Conservation (phyloP, 495 filamentous ascomycete species). For the Xylaria nigripes region DNA sequence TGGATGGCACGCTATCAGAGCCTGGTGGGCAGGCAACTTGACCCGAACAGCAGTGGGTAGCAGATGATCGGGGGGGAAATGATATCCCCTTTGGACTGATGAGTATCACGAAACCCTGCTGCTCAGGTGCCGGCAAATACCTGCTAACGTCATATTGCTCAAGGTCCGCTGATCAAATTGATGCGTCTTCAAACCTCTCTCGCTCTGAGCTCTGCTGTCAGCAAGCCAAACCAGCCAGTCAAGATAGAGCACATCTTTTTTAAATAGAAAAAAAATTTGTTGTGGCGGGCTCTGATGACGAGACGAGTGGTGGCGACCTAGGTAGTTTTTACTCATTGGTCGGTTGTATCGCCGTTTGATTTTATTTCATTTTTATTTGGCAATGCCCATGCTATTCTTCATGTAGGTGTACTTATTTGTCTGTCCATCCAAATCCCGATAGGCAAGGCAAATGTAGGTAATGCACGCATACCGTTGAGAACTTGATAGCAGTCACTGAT, state of each 20-base stretch:
- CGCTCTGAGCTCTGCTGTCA: too few species aligned
- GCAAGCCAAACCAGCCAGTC: not conserved
- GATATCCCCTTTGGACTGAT: not conserved
- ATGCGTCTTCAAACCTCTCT: too few species aligned
- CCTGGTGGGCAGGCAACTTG: not conserved
- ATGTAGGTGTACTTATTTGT: too few species aligned
- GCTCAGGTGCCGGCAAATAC: not conserved
- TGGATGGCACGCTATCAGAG: not conserved
- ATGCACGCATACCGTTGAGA: not conserved
- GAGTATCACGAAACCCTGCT: not conserved
- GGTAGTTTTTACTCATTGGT: too few species aligned
- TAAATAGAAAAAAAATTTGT: too few species aligned
- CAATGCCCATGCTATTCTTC: too few species aligned
- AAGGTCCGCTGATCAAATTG: constrained; percentile 2
- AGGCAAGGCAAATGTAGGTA: not conserved
- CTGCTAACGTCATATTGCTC: constrained; percentile 8
- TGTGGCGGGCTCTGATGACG: too few species aligned
- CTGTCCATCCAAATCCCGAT: not conserved
- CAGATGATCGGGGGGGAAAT: not conserved
- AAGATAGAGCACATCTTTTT: not conserved
- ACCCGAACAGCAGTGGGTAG: not conserved
- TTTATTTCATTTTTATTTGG: too few species aligned
- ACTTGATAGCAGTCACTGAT: too few species aligned
- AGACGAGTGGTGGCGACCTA: too few species aligned
- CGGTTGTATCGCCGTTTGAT: too few species aligned